Evolutionary conservation across 2,329 filamentous ascomycete species (phyloP), one percentile per base, ranked within the genome.

Genomic region (Fusarium sp.): DNA sequence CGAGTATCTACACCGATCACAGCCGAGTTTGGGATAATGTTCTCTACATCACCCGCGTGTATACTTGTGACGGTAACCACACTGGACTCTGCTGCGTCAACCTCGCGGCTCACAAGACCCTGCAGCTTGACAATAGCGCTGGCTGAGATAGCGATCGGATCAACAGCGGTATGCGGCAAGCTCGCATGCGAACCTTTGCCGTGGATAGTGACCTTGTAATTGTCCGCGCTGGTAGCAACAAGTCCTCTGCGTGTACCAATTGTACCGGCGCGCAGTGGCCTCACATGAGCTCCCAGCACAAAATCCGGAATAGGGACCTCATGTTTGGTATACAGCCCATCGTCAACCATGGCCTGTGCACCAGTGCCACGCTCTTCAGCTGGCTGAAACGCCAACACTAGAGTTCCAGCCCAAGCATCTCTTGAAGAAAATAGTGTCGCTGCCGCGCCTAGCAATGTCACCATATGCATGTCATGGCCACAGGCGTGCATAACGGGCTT

Each of bases 401-500:
- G 66, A 0, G 86, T 91, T 0, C 89, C 89, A 9, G 72, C 77
- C 88, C 89, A 91, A 1, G 61, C 29, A 0, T 79, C 65, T n/a
- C 73, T 77, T 0, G 75, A 71, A 0, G 72, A 73, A 1, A 79
- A 73, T 0, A 91, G 75, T 0, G 81, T 75, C 19, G 82, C 77
- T 0, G 85, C 80, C 0, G 83, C 82, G 0, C 81, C 88, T 2
- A 90, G 77, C 4, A 90, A 76, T 29, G 77, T 76, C 0, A 85
- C 80, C 25, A 89, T 83, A 69, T 91, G 87, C 77, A 88, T 85
- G 64, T 89, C 87, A 67, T 90, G 88, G 0, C 88, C 88, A 70
- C 87, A 90, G 22, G 87, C 87, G 72, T 90, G 88, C 87, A 90
- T 90, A 0, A 88, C 83, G 0, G 84, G 82, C 48, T 81, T 81